Conservation (phyloP, 1,284 basidiomycete genomes). For the Peniophora sp. region DNA sequence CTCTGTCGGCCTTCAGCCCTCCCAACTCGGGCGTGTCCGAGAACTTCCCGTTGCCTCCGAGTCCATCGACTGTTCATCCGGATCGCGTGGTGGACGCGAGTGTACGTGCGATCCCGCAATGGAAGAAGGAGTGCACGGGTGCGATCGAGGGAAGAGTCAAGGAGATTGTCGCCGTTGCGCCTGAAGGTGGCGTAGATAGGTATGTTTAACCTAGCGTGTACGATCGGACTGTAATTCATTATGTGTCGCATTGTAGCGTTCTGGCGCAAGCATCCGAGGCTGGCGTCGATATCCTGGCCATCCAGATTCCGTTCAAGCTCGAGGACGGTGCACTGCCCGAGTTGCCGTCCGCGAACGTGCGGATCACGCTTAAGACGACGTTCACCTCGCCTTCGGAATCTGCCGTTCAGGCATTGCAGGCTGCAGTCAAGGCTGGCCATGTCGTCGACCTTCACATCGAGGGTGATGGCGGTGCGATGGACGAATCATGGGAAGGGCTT, state of each 20-base stretch:
- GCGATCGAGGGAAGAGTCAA: constrained; percentile 34
- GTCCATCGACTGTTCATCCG: constrained; percentile 59
- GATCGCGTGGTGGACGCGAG: constrained; percentile 59
- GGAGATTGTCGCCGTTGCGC: constrained; percentile 43
- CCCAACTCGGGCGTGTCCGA: constrained; percentile 61
- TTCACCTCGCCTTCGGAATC: constrained; percentile 42
- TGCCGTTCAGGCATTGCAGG: constrained; percentile 44
- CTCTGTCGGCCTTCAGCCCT: constrained; percentile 63
- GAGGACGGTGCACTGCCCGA: constrained; percentile 31
- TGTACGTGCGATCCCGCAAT: constrained; percentile 39
- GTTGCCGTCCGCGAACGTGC: constrained; percentile 29
- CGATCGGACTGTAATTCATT: not conserved
- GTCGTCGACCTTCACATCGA: constrained; percentile 66
- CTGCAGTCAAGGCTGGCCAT: constrained; percentile 54
- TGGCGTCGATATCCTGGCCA: constrained; percentile 21
- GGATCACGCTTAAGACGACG: constrained; percentile 46
- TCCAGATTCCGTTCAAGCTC: constrained; percentile 54
- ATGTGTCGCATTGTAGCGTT: constrained; percentile 5
- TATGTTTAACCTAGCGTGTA: constrained; percentile 8
- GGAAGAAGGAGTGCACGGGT: constrained; percentile 45
- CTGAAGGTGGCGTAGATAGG: constrained; percentile 13
- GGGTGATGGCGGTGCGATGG: constrained; percentile 27
- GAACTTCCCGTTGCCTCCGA: constrained; percentile 58
- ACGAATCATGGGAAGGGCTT: constrained; percentile 54
- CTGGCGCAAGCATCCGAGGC: constrained; percentile 9